Evolutionary conservation across 2,329 filamentous ascomycete genomes (phyloP).

Genomic region (Monosporascus sp.): DNA sequence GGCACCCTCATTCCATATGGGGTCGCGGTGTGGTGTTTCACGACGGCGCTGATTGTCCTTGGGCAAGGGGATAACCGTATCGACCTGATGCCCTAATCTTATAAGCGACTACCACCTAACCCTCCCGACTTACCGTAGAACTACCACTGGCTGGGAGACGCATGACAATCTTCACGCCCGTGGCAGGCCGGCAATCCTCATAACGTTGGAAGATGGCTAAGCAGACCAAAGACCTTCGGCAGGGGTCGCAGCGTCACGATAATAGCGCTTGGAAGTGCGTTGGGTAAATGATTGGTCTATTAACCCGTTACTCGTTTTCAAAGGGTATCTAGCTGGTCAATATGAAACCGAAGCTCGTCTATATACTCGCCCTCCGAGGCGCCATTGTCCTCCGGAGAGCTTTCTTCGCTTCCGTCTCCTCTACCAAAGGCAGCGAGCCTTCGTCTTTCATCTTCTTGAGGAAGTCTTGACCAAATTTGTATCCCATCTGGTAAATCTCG

Average conservation of each 20-base stretch:
- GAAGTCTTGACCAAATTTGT: conserved; percentile 78
- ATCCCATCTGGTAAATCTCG: conserved; percentile 89
- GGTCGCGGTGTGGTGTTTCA: conserved; percentile 31
- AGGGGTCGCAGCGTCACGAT: too few relatives aligned
- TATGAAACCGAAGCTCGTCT: conserved; percentile 8
- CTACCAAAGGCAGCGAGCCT: conserved; percentile 65
- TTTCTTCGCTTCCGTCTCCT: conserved; percentile 73
- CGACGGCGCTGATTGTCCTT: conserved; percentile 22
- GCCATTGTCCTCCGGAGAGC: conserved; percentile 74
- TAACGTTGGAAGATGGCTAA: too few relatives aligned
- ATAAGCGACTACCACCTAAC: too few relatives aligned
- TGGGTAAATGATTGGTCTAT: too few relatives aligned
- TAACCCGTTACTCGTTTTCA: too few relatives aligned
- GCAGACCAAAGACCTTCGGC: too few relatives aligned
- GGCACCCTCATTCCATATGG: conserved; percentile 31
- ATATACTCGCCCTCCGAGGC: conserved; percentile 73
- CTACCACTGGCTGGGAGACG: too few relatives aligned
- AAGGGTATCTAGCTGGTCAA: background rate
- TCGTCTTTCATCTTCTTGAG: conserved; percentile 71
- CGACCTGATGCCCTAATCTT: conserved; percentile 23
- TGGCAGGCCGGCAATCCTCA: too few relatives aligned
- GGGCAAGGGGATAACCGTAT: conserved; percentile 34
- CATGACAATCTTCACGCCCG: too few relatives aligned
- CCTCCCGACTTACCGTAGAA: too few relatives aligned
- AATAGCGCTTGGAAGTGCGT: too few relatives aligned